A percentile compares a stretch with the other conserved stretches of the same genome.
phyloP scores from a whole-genome alignment of 2,329 filamentous ascomycete genomes.

The Fusarium coicis region DNA sequence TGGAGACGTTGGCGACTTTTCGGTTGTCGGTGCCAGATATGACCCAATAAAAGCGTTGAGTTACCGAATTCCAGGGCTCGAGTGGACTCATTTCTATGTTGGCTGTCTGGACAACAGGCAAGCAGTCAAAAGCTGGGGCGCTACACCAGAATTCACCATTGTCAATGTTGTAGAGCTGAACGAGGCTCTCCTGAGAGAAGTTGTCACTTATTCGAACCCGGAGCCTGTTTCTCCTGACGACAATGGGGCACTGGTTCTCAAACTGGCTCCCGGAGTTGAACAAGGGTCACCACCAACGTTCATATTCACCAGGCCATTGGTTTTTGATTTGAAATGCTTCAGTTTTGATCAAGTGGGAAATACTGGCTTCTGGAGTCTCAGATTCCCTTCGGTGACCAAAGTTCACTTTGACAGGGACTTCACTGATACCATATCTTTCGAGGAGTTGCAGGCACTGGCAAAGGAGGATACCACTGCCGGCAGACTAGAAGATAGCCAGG shows the following conservation, averaged over 20 bases:
- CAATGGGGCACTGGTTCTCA: conserved; percentile 57
- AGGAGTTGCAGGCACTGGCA: conserved; percentile 76
- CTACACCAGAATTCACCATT: conserved; percentile 71
- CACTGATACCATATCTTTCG: conserved; percentile 74
- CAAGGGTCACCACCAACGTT: conserved; percentile 56
- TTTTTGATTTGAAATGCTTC: conserved; percentile 84
- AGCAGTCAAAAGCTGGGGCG: conserved; percentile 61
- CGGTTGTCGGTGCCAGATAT: conserved; percentile 79
- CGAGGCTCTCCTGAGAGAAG: conserved; percentile 59
- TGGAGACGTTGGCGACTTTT: conserved; percentile 86
- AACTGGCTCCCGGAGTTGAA: conserved; percentile 58
- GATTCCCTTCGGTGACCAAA: conserved; percentile 81
- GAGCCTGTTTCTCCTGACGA: conserved; percentile 51
- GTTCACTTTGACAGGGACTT: conserved; percentile 80
- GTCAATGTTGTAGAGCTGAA: conserved; percentile 72
- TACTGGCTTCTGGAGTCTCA: conserved; percentile 76
- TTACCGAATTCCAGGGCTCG: conserved; percentile 63
- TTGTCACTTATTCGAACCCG: conserved; percentile 61
- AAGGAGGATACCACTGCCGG: conserved; percentile 62
- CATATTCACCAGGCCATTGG: conserved; percentile 75
- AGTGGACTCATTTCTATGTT: conserved; percentile 84
- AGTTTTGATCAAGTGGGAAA: conserved; percentile 79
- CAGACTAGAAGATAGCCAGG: conserved; percentile 65
- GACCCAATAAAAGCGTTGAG: conserved; percentile 70
- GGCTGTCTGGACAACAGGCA: conserved; percentile 79